Evolutionary conservation across 2,329 filamentous ascomycete species (phyloP).

Genomic region (Beauveria brongniartii): DNA sequence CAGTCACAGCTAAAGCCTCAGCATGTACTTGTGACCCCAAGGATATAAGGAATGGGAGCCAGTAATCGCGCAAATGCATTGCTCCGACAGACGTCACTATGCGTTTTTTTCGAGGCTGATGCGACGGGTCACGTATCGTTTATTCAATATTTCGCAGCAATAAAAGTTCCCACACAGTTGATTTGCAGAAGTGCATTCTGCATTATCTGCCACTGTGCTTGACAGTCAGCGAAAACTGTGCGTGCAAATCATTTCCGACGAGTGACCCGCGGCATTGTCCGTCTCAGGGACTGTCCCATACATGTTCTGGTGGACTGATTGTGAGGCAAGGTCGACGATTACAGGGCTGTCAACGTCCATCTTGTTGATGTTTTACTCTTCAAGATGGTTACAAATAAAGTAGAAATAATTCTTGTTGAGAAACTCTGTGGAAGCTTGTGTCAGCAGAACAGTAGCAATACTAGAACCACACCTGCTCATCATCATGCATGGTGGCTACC

Average conservation of each 20-base stretch:
- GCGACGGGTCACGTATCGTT: not conserved
- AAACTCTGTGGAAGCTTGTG: not conserved
- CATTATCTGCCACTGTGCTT: not conserved
- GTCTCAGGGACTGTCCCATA: too few relatives aligned
- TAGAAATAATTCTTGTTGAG: not conserved
- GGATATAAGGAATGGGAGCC: not conserved
- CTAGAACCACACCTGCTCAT: not conserved
- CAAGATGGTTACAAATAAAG: not conserved
- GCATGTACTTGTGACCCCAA: not conserved
- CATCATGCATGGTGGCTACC: constrained; percentile 1
- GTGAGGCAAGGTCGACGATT: not conserved
- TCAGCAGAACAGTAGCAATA: not conserved
- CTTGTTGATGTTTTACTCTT: not conserved
- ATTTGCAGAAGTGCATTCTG: not conserved
- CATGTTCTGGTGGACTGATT: not conserved
- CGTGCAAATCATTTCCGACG: not conserved
- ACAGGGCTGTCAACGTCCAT: not conserved
- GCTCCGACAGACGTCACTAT: not conserved
- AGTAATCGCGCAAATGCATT: not conserved
- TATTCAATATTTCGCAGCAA: not conserved
- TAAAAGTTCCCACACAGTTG: not conserved
- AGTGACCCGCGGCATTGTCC: not conserved
- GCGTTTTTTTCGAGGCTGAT: not conserved
- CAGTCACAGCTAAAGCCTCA: not conserved
- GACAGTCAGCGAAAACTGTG: not conserved